Conservation (phyloP, 2,329 filamentous ascomycete species). For the Onygenales sp. region DNA sequence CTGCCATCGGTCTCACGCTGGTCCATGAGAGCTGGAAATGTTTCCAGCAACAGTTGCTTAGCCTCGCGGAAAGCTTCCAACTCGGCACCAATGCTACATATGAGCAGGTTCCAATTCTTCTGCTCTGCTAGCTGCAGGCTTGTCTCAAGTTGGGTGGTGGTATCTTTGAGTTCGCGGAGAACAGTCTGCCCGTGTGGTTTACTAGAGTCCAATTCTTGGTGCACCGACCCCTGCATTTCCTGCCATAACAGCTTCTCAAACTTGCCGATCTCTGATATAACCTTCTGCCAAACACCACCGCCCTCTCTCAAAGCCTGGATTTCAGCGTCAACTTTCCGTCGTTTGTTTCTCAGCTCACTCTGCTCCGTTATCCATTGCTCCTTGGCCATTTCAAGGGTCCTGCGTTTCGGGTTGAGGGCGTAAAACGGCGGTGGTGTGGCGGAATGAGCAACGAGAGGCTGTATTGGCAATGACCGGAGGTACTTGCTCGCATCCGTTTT, state of each 20-base stretch:
- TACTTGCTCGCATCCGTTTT: constrained; percentile 47
- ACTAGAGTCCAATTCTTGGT: constrained; percentile 5
- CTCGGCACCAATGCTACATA: constrained; percentile 54
- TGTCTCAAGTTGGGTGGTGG: constrained; percentile 38
- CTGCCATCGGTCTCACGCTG: neutral
- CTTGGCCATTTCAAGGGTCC: constrained; percentile 51
- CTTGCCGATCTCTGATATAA: constrained; percentile 40
- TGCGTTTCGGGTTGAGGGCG: constrained; percentile 44
- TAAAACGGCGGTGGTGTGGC: constrained; percentile 34
- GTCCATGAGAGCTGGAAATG: constrained; percentile 18
- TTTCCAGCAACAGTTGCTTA: constrained; percentile 24
- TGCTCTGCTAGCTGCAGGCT: constrained; percentile 43
- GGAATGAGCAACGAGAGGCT: constrained; percentile 24
- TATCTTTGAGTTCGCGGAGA: constrained; percentile 37
- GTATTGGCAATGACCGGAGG: constrained; percentile 38
- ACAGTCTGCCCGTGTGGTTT: constrained; percentile 17
- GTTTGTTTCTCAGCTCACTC: constrained; percentile 33
- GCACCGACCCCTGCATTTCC: constrained; percentile 26
- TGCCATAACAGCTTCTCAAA: constrained; percentile 42
- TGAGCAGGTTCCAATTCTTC: constrained; percentile 50
- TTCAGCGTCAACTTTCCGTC: constrained; percentile 41
- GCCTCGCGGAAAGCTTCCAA: constrained; percentile 44
- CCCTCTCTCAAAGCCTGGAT: constrained; percentile 50
- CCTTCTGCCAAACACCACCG: constrained; percentile 48
- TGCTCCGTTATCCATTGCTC: constrained; percentile 47